Evolutionary conservation across 1,139 yeast genomes (phyloP), one percentile per base, ranked within the genome.

Genomic region (Diutina scorzettiae): DNA sequence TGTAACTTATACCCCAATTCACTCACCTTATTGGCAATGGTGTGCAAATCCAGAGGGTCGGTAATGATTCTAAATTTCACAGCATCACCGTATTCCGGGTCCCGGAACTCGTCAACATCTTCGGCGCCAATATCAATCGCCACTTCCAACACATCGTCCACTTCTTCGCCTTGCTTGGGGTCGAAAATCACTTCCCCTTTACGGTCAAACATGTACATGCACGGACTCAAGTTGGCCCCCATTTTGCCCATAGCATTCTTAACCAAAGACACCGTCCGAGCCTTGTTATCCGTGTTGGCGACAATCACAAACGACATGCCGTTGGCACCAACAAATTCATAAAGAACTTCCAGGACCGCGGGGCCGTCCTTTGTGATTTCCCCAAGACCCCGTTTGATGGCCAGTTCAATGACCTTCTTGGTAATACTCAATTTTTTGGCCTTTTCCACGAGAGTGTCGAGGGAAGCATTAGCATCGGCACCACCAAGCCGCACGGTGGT

Each of bases 241-340:
- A 66, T 73, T 52, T 83, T 84, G 41, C 78, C 73, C 60, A 91
- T 76, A 2, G 86, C 81, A 11, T 84, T 76, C 52, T 91, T 77
- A 5, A 91, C 81, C 43, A 72, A 68, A 21, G 84, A 80, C 24
- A 87, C 74, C 0, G 96, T 81, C 43, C 97, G 66, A 44, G 83
- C 79, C 58, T 83, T 85, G 59, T 86, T 91, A 58, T 89, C 96
- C 0, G 97, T 89, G 43, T 78, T 66, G 0, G 95, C 89, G 53
- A 85, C 95, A 7, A 87, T 75, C 4, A 91, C 73, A 43, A 87
- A 68, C 0, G 95, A 86, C 3, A 84, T 85, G 0, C 95, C 96
- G 2, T 89, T 94, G 0, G 96, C 96, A 0, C 93, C 96, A 60
- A 87, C 67, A 20, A 91, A 95, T 57, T 91, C 98, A 59, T 89